phyloP scores from a whole-genome alignment of 192 early-diverging fungal species.

The Coemansia sp. region DNA sequence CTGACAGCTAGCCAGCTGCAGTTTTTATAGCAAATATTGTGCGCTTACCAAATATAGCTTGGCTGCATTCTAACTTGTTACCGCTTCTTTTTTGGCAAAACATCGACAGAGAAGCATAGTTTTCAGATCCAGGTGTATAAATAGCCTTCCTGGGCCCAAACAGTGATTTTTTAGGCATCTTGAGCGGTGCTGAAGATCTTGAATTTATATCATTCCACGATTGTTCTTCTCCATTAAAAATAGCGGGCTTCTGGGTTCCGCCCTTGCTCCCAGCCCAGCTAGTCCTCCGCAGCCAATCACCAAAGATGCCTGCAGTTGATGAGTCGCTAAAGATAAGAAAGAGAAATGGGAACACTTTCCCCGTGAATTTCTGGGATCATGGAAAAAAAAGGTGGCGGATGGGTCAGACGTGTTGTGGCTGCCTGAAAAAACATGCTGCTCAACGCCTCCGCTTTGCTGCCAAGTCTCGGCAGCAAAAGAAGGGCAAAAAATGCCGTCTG shows the following conservation, averaged over 20 bases:
- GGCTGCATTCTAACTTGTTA: too few relatives aligned
- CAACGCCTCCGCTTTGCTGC: background rate
- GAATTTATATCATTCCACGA: too few relatives aligned
- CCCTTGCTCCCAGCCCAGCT: background rate
- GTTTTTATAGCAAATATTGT: too few relatives aligned
- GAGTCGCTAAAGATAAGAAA: background rate
- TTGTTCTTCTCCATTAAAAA: too few relatives aligned
- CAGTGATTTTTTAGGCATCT: too few relatives aligned
- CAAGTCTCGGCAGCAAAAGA: background rate
- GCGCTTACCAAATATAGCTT: too few relatives aligned
- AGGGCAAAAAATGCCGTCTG: background rate
- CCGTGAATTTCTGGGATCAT: background rate
- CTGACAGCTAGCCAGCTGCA: background rate
- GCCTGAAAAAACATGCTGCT: background rate
- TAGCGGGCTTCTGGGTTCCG: too few relatives aligned
- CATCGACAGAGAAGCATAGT: too few relatives aligned
- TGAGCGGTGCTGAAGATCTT: too few relatives aligned
- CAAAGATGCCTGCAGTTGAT: background rate
- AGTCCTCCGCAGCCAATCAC: background rate
- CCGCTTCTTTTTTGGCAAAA: too few relatives aligned
- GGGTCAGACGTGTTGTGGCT: background rate
- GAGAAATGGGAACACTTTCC: background rate
- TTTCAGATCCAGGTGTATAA: too few relatives aligned
- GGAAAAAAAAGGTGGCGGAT: background rate
- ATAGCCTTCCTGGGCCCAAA: too few relatives aligned